phyloP scores from a whole-genome alignment of 2,329 filamentous ascomycete genomes.

The Sporothrix protearum region DNA sequence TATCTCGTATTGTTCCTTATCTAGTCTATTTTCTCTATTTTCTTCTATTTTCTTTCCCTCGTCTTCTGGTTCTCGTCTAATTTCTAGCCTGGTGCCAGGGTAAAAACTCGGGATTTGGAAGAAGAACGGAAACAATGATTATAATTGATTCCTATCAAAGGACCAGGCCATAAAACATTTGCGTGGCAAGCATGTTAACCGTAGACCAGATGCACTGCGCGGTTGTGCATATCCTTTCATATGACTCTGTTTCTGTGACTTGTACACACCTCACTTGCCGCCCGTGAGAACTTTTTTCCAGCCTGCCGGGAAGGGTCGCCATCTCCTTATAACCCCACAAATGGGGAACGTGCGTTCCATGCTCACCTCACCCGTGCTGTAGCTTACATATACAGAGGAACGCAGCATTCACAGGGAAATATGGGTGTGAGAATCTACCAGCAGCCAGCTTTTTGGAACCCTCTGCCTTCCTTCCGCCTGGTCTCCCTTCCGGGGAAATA shows the following conservation, averaged over 20 bases:
- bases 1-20: not conserved
- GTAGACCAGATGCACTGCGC: not conserved
- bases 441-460: not conserved
- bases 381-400: not conserved
- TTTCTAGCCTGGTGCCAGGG: not conserved
- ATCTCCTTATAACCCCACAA: not conserved
- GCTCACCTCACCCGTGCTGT: not conserved
- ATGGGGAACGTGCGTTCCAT: not conserved
- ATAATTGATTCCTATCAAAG: not conserved
- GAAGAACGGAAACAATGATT: not conserved
- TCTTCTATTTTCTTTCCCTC: not conserved
- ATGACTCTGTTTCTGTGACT: not conserved
- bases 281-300: conserved; percentile 12
- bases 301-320: not conserved
- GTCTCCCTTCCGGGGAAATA: not conserved
- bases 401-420: not conserved
- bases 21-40: not conserved
- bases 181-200: not conserved
- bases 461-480: not conserved
- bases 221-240: not conserved
- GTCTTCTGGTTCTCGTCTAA: not conserved
- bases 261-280: not conserved
- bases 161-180: not conserved
- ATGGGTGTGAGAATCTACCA: not conserved
- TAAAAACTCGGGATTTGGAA: not conserved